Evolutionary conservation across 495 filamentous ascomycete species (phyloP), one percentile per base, ranked within the genome.

Genomic region (Penicillium antarcticum): DNA sequence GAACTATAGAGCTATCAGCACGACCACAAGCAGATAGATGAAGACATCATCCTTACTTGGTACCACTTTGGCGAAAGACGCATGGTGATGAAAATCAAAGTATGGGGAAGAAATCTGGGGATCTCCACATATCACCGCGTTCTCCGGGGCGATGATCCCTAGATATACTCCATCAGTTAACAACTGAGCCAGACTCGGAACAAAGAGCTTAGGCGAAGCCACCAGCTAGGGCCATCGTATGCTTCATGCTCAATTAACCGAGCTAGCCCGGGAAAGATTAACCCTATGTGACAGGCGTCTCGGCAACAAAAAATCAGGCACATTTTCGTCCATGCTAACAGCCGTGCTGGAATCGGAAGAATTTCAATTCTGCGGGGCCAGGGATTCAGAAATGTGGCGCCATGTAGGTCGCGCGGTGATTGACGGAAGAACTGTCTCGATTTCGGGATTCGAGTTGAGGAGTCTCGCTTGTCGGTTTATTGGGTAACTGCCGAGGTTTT

Each of bases 11-110:
- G 34, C n/a, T 32, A 31, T 41, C 11, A 39, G 37, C 21, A 29
- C 10, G 12, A 39, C 33, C 21, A 29, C 10, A 12, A 11, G 11
- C 19, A 13, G 19, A 24, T 18, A n/a, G 8, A 35, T 10, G 34
- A 26, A 17, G 18, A 4, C 10, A 18, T 17, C 13, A 12, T 9
- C 48, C 68, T 18, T 71, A 79, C 77, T 72, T 81, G 79, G 57
- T 82, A 82, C 76, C 75, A 77, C 47, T 75, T 68, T 13, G 78
- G 79, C 42, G 77, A 70, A 39, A 81, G 64, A 68, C 72, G 69
- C 79, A 82, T 82, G 59, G n/a, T 53, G 26, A 3, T 55, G 36
- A 18, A 40, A 24, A 40, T 21, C 23, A 38, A 41, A 40, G 46
- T 39, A 31, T 34, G 39, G 37, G 44, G 34, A 40, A 42, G 32